phyloP scores from a whole-genome alignment of 164 flowering plant species.

The Chimonanthus praecox region DNA sequence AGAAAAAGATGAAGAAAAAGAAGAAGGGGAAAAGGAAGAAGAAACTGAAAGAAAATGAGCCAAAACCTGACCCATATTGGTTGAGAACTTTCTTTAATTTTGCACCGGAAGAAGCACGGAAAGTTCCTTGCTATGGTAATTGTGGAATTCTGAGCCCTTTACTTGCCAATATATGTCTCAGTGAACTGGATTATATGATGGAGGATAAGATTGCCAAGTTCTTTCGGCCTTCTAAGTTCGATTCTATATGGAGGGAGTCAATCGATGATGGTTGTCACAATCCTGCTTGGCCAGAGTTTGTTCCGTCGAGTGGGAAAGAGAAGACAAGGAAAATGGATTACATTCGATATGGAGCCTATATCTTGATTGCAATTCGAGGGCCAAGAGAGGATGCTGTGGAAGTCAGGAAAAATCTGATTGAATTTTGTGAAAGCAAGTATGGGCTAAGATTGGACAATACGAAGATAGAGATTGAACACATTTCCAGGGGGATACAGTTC shows the following conservation, averaged over 20 bases:
- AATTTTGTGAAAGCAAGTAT: slow-evolving; percentile 52
- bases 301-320: slow-evolving; percentile 76
- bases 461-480: slow-evolving; percentile 75
- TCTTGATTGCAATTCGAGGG: slow-evolving; percentile 87
- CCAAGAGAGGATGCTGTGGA: slow-evolving; percentile 78
- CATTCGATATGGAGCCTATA: slow-evolving; percentile 79
- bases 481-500: slow-evolving; percentile 76
- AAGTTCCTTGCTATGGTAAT: slow-evolving; percentile 72
- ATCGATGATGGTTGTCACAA: slow-evolving; percentile 76
- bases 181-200: slow-evolving; percentile 77
- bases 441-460: slow-evolving; percentile 71
- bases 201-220: slow-evolving; percentile 66
- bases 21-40: slow-evolving; percentile 51
- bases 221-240: slow-evolving; percentile 59
- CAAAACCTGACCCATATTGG: slow-evolving; percentile 98
- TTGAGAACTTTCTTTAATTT: slow-evolving; percentile 73
- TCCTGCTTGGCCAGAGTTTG: slow-evolving; percentile 98
- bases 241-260: slow-evolving; percentile 78
- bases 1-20: slow-evolving; percentile 39
- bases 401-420: slow-evolving; percentile 52
- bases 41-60: slow-evolving; percentile 66
- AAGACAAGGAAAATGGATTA: slow-evolving; percentile 91
- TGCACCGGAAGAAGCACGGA: slow-evolving; percentile 84
- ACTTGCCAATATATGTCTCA: slow-evolving; percentile 73
- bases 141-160: slow-evolving; percentile 93